Evolutionary conservation across 352 stramenopile genomes (phyloP), one percentile per base, ranked within the genome.

Genomic region (Globisporangium nodosum): DNA sequence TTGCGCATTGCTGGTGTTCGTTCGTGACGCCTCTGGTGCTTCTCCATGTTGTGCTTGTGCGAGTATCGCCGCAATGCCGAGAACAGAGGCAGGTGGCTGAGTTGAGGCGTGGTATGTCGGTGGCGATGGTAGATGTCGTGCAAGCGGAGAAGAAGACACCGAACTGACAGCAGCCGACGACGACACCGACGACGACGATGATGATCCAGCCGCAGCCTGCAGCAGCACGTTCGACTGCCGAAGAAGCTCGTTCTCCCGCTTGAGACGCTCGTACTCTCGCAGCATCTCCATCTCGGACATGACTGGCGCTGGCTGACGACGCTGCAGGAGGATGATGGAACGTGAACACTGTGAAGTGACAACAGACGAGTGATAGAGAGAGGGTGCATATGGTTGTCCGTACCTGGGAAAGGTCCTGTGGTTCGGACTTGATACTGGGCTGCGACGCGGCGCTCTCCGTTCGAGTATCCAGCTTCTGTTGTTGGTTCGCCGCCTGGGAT

Each of bases 171-270:
- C 24, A 49, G 20, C 18, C 7, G 48, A 40, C 5, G 57, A 50
- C 12, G 51, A 49, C 9, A 24, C n/a, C 15, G 48, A 49, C 21
- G 20, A 30, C 15, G 48, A 49, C 21, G 20, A 39, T 11, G 50
- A 43, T 15, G 35, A 9, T 7, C 31, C 58, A 37, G 62, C 64
- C 64, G 65, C 68, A 31, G 75, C 76, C 66, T 87, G 74, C 0
- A 88, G 69, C 16, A 74, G 61, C 21, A 87, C 78, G 33, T 90
- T 90, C 18, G 78, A 90, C 18, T 69, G 69, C 16, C 78, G 81
- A 18, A 90, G 66, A 20, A 63, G 61, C 51, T 87, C 74, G 58
- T 90, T 90, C 43, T 90, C 81, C 21, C 67, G 66, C 65, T 76
- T 86, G 16, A 90, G 64, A 1, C 78, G 76, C 51, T 88, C 81